Percentiles rank a stretch among this genome's conserved stretches.
phyloP scores from a whole-genome alignment of 2,329 filamentous ascomycete species.

The Xylariaceae sp. region DNA sequence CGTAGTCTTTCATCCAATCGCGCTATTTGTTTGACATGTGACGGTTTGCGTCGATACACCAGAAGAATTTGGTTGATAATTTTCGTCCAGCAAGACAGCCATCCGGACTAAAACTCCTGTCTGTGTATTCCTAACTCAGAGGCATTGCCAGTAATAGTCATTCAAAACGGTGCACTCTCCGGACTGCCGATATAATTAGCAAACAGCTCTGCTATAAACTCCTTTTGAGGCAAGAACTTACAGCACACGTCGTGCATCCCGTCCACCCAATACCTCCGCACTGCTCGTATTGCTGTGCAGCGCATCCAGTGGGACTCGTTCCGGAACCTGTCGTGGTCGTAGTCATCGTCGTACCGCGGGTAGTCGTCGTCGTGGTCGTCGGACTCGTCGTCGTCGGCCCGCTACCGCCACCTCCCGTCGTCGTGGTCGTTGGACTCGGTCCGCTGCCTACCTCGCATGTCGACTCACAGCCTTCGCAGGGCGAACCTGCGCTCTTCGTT shows the following conservation, averaged over 20 bases:
- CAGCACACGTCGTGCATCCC: constrained; percentile 26
- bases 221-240: constrained; percentile 20
- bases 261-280: constrained; percentile 26
- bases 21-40: background rate
- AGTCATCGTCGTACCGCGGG: constrained; percentile 4
- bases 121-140: background rate
- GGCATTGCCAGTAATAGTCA: constrained; percentile 29
- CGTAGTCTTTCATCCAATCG: background rate
- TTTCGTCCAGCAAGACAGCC: background rate
- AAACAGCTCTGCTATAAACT: background rate
- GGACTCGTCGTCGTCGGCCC: constrained; percentile 1
- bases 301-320: constrained; percentile 20
- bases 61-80: no score
- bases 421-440: constrained; percentile 14
- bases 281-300: constrained; percentile 23
- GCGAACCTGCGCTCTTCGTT: constrained; percentile 25
- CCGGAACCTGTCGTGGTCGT: constrained; percentile 6
- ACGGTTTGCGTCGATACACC: background rate
- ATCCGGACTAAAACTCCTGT: background rate
- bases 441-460: constrained; percentile 24
- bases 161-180: constrained; percentile 25
- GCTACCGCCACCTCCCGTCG: background rate
- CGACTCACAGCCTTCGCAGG: constrained; percentile 26
- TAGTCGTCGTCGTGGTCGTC: constrained; percentile 9
- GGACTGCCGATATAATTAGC: constrained; percentile 20